Evolutionary conservation across 495 filamentous ascomycete genomes (phyloP).

Genomic region (Chaetomium fimeti): DNA sequence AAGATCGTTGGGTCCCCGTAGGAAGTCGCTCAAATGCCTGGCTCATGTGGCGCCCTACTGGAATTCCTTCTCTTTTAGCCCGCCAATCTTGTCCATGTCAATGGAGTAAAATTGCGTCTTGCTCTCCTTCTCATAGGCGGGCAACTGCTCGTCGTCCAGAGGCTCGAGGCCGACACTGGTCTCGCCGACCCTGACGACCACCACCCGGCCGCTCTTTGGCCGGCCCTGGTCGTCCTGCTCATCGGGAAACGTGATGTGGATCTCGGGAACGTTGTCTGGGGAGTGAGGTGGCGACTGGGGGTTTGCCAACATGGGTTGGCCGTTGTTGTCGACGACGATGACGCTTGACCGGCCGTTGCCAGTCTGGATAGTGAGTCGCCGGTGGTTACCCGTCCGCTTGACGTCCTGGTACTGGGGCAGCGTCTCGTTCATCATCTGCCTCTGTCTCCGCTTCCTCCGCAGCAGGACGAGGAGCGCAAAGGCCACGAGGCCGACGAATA

Average conservation of each 20-base stretch:
- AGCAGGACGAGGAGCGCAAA: slow-evolving; percentile 67
- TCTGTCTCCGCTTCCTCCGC: slow-evolving; percentile 53
- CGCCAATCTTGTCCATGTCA: slow-evolving; percentile 92
- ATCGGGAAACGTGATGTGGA: slow-evolving; percentile 97
- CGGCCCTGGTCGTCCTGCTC: slow-evolving; percentile 87
- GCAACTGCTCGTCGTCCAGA: slow-evolving; percentile 72
- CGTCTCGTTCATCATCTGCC: slow-evolving; percentile 50
- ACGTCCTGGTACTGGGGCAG: slow-evolving; percentile 58
- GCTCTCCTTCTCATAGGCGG: slow-evolving; percentile 78
- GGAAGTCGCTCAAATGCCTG: slow-evolving; percentile 7
- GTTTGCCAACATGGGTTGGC: slow-evolving; percentile 68
- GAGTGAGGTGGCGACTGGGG: slow-evolving; percentile 73
- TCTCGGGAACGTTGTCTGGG: slow-evolving; percentile 81
- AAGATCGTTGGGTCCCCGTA: slow-evolving; percentile 2
- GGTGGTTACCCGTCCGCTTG: slow-evolving; percentile 44
- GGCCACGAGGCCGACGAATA: slow-evolving; percentile 65
- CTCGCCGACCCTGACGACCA: slow-evolving; percentile 92
- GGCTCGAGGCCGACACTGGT: slow-evolving; percentile 85
- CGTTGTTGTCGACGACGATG: slow-evolving; percentile 68
- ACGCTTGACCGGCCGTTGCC: slow-evolving; percentile 74
- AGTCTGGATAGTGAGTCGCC: slow-evolving; percentile 51
- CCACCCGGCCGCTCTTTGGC: slow-evolving; percentile 77
- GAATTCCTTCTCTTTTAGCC: slow-evolving; percentile 83
- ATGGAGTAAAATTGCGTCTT: slow-evolving; percentile 81
- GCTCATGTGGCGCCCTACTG: slow-evolving; percentile 27